Evolutionary conservation across 2,329 filamentous ascomycete genomes (phyloP), one percentile per base, ranked within the genome.

Genomic region (Trichoderma citrinoviride): DNA sequence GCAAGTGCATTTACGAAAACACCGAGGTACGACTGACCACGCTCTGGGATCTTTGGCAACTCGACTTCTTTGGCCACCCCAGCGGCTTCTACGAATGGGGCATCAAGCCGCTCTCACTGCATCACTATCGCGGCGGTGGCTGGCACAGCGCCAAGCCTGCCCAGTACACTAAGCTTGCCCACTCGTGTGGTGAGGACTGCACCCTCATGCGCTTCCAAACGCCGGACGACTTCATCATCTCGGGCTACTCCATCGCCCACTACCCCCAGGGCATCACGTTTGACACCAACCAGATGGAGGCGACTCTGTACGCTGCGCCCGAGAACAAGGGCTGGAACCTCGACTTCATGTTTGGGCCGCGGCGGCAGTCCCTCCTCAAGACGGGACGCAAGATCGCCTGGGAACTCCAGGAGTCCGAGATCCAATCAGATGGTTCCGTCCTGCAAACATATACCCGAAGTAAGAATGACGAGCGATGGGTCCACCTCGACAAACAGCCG

Each of bases 21-120:
- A 86, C 85, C 2, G 80, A 83, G 40, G 83, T 84, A 10, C 81
- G 82, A n/a, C 73, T 89, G 58, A 85, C 83, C 2, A 79, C 82
- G 15, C 75, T 88, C 64, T 80, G 81, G 70, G 83, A 85, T 41
- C 78, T 89, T 14, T 87, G 83, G 77, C 86, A 88, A 72, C 78
- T 88, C 25, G 86, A 89, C 70, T 77, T 89, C 53, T 80, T 82
- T 65, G 83, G 82, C 54, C 85, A 88, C 71, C 83, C 85, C 3
- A 84, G 84, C 0, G 86, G 86, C 5, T 87, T 88, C 75, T 89
- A 88, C 74, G 86, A 89, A 75, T 82, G 83, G 44, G 85, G 85
- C 33, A 81, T 86, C 68, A 81, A 82, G 68, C 86, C 86, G 1
- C 78, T 88, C 23, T 86, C 84, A 7, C 79, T 89, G 23, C 86